Conservation (phyloP, 805 yeast genomes). For the Yamadazyma endophytica region DNA sequence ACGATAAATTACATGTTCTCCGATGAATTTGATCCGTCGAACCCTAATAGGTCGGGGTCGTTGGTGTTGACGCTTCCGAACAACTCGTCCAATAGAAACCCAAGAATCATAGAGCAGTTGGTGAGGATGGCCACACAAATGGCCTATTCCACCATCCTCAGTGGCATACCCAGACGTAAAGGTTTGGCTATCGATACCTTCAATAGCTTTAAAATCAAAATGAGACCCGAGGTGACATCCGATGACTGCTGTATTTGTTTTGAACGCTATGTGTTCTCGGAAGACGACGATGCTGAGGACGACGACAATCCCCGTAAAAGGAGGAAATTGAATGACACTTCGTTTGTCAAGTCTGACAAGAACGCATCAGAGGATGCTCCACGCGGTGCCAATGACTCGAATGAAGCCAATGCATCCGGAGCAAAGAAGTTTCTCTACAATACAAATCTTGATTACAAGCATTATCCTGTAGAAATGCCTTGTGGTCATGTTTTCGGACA, state of each 20-base stretch:
- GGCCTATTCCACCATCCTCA: constrained; percentile 60
- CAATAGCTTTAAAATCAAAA: constrained; percentile 40
- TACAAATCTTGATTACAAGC: constrained; percentile 27
- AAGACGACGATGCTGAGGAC: constrained; percentile 14
- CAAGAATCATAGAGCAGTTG: constrained; percentile 55
- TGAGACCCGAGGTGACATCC: constrained; percentile 22
- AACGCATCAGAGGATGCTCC: constrained; percentile 3
- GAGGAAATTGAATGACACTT: constrained; percentile 16
- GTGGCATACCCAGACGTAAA: constrained; percentile 42
- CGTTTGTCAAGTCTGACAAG: constrained; percentile 1
- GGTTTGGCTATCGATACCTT: constrained; percentile 55
- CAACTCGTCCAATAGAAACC: constrained; percentile 54
- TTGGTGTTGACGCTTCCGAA: constrained; percentile 65
- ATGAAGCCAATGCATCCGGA: constrained; percentile 1
- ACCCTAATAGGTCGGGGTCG: constrained; percentile 50
- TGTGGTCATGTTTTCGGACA: constrained; percentile 87
- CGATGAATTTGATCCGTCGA: constrained; percentile 33
- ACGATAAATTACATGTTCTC: constrained; percentile 43
- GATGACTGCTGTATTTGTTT: constrained; percentile 63
- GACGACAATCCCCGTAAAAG: constrained; percentile 13
- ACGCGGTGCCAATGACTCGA: constrained; percentile 1
- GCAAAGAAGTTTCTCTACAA: constrained; percentile 12
- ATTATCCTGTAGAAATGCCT: constrained; percentile 70
- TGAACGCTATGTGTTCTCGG: constrained; percentile 38
- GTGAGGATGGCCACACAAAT: constrained; percentile 65